Base-by-base conservation (phyloP, 2,329 filamentous ascomycete genomes). In the Exophiala oligosperma region DNA sequence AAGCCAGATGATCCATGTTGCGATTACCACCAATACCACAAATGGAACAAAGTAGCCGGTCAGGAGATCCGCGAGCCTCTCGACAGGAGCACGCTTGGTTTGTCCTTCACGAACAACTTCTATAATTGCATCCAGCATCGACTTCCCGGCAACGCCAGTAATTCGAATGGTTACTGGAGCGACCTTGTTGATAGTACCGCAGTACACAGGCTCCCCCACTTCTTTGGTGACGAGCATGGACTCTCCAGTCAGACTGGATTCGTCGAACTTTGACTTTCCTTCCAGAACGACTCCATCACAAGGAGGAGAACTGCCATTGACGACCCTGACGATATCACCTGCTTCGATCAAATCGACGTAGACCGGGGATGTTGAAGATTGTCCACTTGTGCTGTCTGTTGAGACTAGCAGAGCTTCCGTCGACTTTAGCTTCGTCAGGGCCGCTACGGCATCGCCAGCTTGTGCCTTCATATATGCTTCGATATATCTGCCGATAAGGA, bases 241-340 rank as follows among this genome's bases (percentile, higher is more conserved):
- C 77, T 99, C 93, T 64, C 93, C 94, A 5, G 94, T 97, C 50
- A 99, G 91, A 93, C 97, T 97, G 70, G 91, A 96, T 76, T 99
- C 93, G 66, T 99, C 92, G 24, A 96, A 84, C 68, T 95, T 96
- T 28, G 91, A 95, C 73, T 96, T 91, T 32, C 94, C 94, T 55
- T 88, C 85, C 56, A 91, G 90, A 54, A 99, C 83, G 6, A 85
- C 82, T 49, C 94, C 93, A 71, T 99, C 93, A 1, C 92, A 92
- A 1, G 93, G 92, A 57, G 97, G 91, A 77, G 97, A 97, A 76
- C 97, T 93, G 55, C 93, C 94, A 7, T 93, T 93, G 54, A 91
- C 89, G 55, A 97, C 83, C 61, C 97, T 86, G 58, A 97, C 92
- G 64, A 97, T 85, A 71, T 97, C 93, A 43, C 91, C 91, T 9